Conservation (phyloP, 192 early-diverging fungal species). For the Podila epicladia region DNA sequence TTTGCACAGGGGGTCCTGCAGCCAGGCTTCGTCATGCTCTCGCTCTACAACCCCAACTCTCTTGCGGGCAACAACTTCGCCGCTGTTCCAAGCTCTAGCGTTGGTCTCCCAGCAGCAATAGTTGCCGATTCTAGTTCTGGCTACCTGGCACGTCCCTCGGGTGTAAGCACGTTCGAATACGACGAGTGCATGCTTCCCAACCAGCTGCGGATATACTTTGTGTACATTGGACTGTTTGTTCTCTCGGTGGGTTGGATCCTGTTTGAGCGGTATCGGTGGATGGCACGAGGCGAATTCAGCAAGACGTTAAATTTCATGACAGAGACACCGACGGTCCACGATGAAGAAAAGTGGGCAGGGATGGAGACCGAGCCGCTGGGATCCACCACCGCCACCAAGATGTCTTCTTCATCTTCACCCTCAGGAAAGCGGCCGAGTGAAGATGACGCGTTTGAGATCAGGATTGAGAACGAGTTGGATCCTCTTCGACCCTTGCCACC, state of each 20-base stretch:
- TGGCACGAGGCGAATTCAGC: background rate
- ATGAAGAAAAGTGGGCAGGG: background rate
- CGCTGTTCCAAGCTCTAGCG: constrained; percentile 17
- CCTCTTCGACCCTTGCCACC: too few relatives aligned
- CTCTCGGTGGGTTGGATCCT: constrained; percentile 34
- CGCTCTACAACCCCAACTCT: constrained; percentile 20
- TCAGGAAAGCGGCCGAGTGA: background rate
- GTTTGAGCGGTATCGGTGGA: constrained; percentile 26
- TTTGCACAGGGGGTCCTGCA: constrained; percentile 71
- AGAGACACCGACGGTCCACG: background rate
- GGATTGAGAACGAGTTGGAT: background rate
- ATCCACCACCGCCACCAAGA: background rate
- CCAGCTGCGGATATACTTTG: constrained; percentile 67
- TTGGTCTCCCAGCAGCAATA: constrained; percentile 63
- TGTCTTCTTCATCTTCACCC: background rate
- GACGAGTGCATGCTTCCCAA: constrained; percentile 73
- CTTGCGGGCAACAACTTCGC: constrained; percentile 3
- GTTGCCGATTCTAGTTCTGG: background rate
- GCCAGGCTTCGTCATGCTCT: constrained; percentile 61
- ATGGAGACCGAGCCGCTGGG: background rate
- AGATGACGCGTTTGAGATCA: background rate
- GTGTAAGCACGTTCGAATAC: constrained; percentile 45
- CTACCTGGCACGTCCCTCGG: constrained; percentile 12
- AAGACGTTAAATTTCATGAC: background rate
- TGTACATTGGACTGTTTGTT: constrained; percentile 22